These are phyloP conservation scores for Tolypocladium amazonense DNA, from an alignment of 2,329 filamentous ascomycete species.

Conservation along the genomic window DNA sequence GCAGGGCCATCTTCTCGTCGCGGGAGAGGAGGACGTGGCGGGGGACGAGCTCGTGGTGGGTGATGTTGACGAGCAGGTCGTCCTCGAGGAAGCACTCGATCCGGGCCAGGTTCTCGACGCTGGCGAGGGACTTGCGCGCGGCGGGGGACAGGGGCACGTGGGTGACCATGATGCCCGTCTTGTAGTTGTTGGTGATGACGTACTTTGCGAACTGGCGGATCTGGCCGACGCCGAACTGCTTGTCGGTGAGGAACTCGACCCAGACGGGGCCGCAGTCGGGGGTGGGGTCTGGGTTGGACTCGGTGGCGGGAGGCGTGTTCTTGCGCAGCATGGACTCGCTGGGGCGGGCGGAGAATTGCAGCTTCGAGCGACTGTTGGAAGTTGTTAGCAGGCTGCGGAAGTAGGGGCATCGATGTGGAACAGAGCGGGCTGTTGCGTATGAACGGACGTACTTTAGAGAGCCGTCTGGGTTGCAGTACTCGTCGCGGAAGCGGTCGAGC, in stretches of 20 bases:
- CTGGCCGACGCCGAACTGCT: slow-evolving; percentile 79
- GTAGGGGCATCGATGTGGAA: neutral
- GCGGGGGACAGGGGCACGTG: slow-evolving; percentile 73
- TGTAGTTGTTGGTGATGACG: slow-evolving; percentile 69
- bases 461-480: slow-evolving; percentile 64
- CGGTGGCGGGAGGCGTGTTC: slow-evolving; percentile 63
- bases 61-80: slow-evolving; percentile 95
- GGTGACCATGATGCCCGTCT: slow-evolving; percentile 85
- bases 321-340: slow-evolving; percentile 75
- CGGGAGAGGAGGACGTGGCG: slow-evolving; percentile 83
- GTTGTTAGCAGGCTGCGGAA: neutral
- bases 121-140: slow-evolving; percentile 76
- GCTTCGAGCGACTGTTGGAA: slow-evolving; percentile 57
- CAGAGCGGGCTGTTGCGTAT: neutral
- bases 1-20: slow-evolving; percentile 77
- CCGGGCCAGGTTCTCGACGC: slow-evolving; percentile 63
- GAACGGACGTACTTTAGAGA: slow-evolving; percentile 55
- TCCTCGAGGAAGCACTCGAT: slow-evolving; percentile 95
- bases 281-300: slow-evolving; percentile 56
- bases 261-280: slow-evolving; percentile 80
- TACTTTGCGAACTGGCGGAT: slow-evolving; percentile 82
- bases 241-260: slow-evolving; percentile 80
- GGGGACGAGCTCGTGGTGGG: slow-evolving; percentile 91
- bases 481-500: slow-evolving; percentile 66
- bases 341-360: slow-evolving; percentile 82